phyloP scores from a whole-genome alignment of 306 rosid species.

The Hippophae tibetana region DNA sequence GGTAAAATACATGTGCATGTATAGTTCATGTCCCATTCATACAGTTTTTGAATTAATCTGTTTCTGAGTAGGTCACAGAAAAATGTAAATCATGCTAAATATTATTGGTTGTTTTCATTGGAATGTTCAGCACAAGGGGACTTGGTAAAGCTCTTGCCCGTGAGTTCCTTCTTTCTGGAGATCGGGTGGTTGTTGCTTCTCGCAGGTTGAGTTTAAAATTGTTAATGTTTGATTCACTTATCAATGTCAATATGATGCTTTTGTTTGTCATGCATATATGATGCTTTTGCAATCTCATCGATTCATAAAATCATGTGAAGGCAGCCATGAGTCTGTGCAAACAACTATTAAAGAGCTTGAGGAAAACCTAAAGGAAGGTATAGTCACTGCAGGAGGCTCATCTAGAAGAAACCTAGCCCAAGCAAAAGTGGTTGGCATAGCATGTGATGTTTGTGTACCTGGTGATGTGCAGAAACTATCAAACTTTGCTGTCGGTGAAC shows the following conservation, averaged over 20 bases:
- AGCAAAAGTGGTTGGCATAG: constrained; percentile 78
- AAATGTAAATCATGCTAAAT: constrained; percentile 2
- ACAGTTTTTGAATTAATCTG: neutral
- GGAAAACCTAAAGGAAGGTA: constrained; percentile 70
- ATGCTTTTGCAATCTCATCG: constrained; percentile 22
- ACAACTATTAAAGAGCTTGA: constrained; percentile 73
- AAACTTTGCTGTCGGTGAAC: constrained; percentile 48
- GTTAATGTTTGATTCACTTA: constrained; percentile 7
- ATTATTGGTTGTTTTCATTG: constrained; percentile 23
- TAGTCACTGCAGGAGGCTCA: constrained; percentile 40
- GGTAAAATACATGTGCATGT: neutral
- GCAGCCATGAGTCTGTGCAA: constrained; percentile 70
- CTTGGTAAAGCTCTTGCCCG: constrained; percentile 92
- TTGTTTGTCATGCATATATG: constrained; percentile 10
- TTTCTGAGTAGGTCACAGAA: neutral
- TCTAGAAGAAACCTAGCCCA: constrained; percentile 42
- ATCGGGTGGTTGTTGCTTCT: constrained; percentile 74
- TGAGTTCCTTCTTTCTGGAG: constrained; percentile 91
- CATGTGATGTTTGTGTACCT: constrained; percentile 76
- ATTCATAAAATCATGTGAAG: constrained; percentile 27
- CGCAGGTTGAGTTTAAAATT: constrained; percentile 59
- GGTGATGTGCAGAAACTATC: constrained; percentile 66
- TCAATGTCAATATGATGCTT: neutral
- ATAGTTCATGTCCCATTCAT: neutral
- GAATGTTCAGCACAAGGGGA: constrained; percentile 73